Evolutionary conservation across 768 basidiomycete genomes (phyloP).

Genomic region (Roridomyces roridus): DNA sequence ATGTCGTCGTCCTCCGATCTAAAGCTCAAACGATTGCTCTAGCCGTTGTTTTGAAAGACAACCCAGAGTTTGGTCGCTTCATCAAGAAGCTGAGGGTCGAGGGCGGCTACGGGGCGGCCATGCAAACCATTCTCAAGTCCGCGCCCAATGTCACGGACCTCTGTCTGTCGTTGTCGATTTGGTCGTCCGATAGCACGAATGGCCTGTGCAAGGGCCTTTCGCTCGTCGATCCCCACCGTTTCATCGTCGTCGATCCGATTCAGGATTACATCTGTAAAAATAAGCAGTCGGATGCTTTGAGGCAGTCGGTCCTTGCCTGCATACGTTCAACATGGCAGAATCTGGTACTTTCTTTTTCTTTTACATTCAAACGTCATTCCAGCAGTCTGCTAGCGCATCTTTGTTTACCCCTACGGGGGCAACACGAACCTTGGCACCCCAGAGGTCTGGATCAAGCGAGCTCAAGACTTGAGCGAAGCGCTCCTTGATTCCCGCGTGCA

Average conservation of each 20-base stretch:
- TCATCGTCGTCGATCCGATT: background rate
- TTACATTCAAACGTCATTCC: background rate
- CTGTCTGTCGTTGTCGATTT: conserved; percentile 13
- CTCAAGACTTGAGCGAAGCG: background rate
- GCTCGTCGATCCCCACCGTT: conserved; percentile 5
- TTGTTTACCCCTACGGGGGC: background rate
- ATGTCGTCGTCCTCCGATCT: background rate
- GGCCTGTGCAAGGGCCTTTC: conserved; percentile 13
- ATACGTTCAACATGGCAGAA: background rate
- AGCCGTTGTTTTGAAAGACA: background rate
- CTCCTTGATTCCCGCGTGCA: background rate
- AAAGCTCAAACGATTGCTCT: background rate
- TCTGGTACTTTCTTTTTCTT: background rate
- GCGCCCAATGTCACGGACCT: background rate
- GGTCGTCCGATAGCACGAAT: conserved; percentile 6
- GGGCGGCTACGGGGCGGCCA: conserved; percentile 21
- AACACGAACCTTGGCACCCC: no score
- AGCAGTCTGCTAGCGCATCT: background rate
- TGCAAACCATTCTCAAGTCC: background rate
- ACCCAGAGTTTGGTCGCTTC: conserved; percentile 8
- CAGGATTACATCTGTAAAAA: background rate
- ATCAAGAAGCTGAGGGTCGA: conserved; percentile 31
- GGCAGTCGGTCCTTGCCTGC: background rate
- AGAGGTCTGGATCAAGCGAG: background rate
- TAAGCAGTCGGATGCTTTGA: background rate